Evolutionary conservation across 1,139 yeast species (phyloP), one percentile per base, ranked within the genome.

Genomic region (Nakaseomyces kungkrabaensis): DNA sequence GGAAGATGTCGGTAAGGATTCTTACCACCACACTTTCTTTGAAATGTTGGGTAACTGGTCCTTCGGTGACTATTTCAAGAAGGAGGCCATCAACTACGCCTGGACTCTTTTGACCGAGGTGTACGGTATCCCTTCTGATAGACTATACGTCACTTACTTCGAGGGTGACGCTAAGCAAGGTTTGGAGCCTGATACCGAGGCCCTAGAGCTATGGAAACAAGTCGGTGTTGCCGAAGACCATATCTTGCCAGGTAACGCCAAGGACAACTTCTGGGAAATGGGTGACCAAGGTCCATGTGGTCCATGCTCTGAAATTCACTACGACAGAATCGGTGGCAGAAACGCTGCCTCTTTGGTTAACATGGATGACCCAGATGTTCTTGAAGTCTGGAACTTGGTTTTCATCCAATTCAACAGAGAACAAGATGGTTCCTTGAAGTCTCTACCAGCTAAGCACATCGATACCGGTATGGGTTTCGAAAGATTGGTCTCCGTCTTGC

Each of bases 211-310:
- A 56, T 92, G 99, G 99, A 72, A 75, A 56, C 78, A 77, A 37
- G 85, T 84, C 42, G 99, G 99, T 58, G 95, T 92, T 52, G 78
- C 82, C 33, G 96, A 87, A 58, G 92, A 84, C 67, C 97, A 89
- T 67, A 90, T 92, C 59, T 74, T 92, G 58, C 96, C 97, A 26
- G 99, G 98, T 52, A 74, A 82, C 57, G 86, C 82, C 50, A 75
- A 82, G 66, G 99, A 92, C 68, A 92, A 92, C 73, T 92, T 92
- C 70, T 92, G 99, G 99, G 99, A 94, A 74, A 92, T 92, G 99
- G 99, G 99, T 60, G 99, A 94, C 66, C 97, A 90, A 73, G 99
- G 99, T 58, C 99, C 99, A 45, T 92, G 99, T 75, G 99, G 99
- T 56, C 99, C 99, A 48, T 94, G 98, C 73, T 86, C 96, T 22